Evolutionary conservation across 352 stramenopile species (phyloP).

Genomic region (Phytophthora chlamydospora): DNA sequence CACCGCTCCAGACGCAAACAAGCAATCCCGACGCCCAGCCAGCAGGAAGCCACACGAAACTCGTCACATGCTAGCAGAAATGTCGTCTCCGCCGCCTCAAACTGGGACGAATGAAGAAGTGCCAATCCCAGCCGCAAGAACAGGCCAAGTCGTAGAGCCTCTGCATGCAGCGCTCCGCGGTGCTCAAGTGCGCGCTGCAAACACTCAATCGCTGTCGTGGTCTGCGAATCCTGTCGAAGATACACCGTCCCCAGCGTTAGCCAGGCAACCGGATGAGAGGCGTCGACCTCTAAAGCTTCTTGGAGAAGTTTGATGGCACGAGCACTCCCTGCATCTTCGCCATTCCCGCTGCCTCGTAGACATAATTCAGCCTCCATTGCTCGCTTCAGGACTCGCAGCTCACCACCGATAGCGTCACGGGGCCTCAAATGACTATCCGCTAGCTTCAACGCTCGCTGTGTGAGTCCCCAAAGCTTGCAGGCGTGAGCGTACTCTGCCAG

Average conservation of each 20-base stretch:
- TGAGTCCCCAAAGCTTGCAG: constrained; percentile 46
- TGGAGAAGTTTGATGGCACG: constrained; percentile 44
- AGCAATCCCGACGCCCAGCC: constrained; percentile 81
- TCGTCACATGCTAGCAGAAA: constrained; percentile 68
- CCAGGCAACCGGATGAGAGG: constrained; percentile 59
- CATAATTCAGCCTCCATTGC: constrained; percentile 55
- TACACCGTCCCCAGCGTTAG: constrained; percentile 57
- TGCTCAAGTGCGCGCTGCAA: constrained; percentile 54
- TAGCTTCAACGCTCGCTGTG: constrained; percentile 43
- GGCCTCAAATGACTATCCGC: constrained; percentile 38
- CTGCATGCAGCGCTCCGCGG: constrained; percentile 29
- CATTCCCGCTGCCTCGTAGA: constrained; percentile 27
- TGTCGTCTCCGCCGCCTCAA: constrained; percentile 50
- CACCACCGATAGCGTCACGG: constrained; percentile 45
- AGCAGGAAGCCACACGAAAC: constrained; percentile 71
- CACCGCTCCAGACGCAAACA: constrained; percentile 67
- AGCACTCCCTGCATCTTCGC: constrained; percentile 8
- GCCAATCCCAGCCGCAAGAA: constrained; percentile 67
- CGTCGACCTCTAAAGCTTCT: constrained; percentile 69
- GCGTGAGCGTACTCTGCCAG: constrained; percentile 55
- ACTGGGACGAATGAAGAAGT: constrained; percentile 72
- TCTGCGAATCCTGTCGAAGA: constrained; percentile 50
- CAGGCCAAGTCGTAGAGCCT: constrained; percentile 49
- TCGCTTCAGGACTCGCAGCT: constrained; percentile 60
- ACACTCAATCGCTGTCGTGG: constrained; percentile 51